phyloP scores from a whole-genome alignment of 2,329 filamentous ascomycete genomes.

The Daldinia eschscholtzii region DNA sequence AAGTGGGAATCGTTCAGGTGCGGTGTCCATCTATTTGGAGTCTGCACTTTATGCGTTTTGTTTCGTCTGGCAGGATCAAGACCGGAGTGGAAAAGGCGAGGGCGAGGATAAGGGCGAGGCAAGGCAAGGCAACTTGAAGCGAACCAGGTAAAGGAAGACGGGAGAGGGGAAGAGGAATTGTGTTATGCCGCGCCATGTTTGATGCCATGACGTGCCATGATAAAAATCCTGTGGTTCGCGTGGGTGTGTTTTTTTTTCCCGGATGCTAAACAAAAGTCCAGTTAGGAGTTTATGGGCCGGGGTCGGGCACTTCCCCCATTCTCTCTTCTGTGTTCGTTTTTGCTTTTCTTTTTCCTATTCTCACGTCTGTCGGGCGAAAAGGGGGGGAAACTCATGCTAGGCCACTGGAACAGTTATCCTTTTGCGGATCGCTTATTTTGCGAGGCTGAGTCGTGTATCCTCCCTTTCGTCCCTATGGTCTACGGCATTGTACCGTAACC shows the following conservation, averaged over 20 bases:
- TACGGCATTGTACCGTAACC: constrained; percentile 11
- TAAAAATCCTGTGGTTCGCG: neutral
- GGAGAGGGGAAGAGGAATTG: neutral
- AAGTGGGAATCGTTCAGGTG: neutral
- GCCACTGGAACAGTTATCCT: neutral
- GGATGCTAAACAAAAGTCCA: constrained; percentile 37
- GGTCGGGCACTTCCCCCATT: constrained; percentile 15
- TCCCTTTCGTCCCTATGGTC: constrained; percentile 8
- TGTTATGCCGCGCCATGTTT: constrained; percentile 5
- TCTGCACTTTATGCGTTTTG: neutral
- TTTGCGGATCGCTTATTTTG: neutral
- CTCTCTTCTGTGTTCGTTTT: constrained; percentile 11
- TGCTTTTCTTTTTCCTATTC: constrained; percentile 4
- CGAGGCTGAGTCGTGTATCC: neutral
- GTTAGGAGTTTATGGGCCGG: constrained; percentile 41
- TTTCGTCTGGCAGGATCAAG: constrained; percentile 9
- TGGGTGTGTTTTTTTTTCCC: constrained; percentile 6
- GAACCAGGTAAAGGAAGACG: neutral
- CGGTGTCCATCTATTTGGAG: neutral
- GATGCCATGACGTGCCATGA: constrained; percentile 17
- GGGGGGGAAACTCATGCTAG: constrained; percentile 1
- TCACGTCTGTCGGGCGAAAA: constrained; percentile 6
- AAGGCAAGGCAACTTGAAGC: neutral
- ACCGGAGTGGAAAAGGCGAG: constrained; percentile 5
- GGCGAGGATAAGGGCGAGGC: neutral